Evolutionary conservation across 2,329 filamentous ascomycete species (phyloP), one percentile per base, ranked within the genome.

Genomic region (Alternaria arbusti): DNA sequence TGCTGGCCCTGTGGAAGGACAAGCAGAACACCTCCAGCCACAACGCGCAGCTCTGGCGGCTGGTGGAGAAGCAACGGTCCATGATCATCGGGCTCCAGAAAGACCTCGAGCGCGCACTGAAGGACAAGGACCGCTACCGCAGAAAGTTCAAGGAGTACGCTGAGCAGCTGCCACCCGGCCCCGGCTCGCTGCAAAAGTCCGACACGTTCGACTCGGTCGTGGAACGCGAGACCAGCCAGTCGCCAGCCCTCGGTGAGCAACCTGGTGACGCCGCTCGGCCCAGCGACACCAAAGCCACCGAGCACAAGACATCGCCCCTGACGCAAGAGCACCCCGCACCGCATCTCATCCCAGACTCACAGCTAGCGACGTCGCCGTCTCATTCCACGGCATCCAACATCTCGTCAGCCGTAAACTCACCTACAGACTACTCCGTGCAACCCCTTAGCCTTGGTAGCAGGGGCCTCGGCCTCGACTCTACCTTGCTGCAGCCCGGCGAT

Each of bases 31-130:
- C 94, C 58, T 88, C 92, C 6, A 91, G 93, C 70, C 96, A 98
- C 76, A 98, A 98, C 77, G 86, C 90, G 17, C 95, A 99, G 78
- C 83, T 99, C 73, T 99, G 96, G 96, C 90, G 94, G 54, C 83
- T 99, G 50, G 94, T 99, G 54, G 95, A 98, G 79, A 98, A 99
- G 83, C 96, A 99, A 80, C 87, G 95, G 66, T 89, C 93, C 15
- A 94, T 99, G 89, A 94, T 99, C 58, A 81, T 97, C 20, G 95
- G 94, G 8, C 85, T 99, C 66, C 97, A 98, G 76, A 97, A 96
- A 79, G 96, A 99, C 77, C 84, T 99, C 12, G 95, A 98, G 80
- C 89, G 92, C 56, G 90, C 94, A 1, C 81, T 97, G 68, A 97
- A 97, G 78, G 96, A 98, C 71, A 97, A 97, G 81, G 95, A 98